Evolutionary conservation across 768 basidiomycete species (phyloP), one percentile per base, ranked within the genome.

Genomic region (Clitopilus hobsonii): DNA sequence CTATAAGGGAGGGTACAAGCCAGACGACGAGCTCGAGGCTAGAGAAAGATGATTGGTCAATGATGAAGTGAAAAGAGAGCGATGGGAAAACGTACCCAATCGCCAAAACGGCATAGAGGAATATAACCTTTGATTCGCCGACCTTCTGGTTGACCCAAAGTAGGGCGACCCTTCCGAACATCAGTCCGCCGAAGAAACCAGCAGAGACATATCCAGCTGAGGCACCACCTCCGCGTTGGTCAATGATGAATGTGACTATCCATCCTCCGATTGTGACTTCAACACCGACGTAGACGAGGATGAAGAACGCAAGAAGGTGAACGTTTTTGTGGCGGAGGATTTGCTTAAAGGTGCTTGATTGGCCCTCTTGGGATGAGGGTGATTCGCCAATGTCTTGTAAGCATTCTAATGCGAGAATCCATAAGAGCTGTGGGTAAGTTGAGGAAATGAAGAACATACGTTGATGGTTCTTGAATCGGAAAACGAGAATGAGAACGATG

Each of bases 381-480:
- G 32, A 2, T 58, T 85, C 77, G 7, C 86, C 86, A 13, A 83
- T 81, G 57, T 79, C 66, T 1, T 62, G 56, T 14, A 86, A 69
- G 58, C 80, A 83, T 54, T 82, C 86, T 88, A 36, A 18, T 27
- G 25, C 20, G 36, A 51, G 16, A 14, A 5, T 18, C 82, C 18
- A n/a, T 5, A n/a, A 36, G 11, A 22, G n/a, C 1, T 6, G 48
- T 6, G 1, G 16, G 4, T 30, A 6, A 3, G 2, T n/a, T 14
- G n/a, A n/a, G 24, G 22, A 6, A 49, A 16, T 13, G 24, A 22
- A 10, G 48, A 23, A 54, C 67, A 16, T 48, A 86, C 91, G 84
- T 61, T 91, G 84, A 63, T 91, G 88, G 0, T 67, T 76, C 63
- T 82, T 84, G 49, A 88, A 69, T n/a, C 82, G 77, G 69, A 94